Evolutionary conservation across 1,139 yeast genomes (phyloP).

Genomic region (Yamadazyma diddensiae): DNA sequence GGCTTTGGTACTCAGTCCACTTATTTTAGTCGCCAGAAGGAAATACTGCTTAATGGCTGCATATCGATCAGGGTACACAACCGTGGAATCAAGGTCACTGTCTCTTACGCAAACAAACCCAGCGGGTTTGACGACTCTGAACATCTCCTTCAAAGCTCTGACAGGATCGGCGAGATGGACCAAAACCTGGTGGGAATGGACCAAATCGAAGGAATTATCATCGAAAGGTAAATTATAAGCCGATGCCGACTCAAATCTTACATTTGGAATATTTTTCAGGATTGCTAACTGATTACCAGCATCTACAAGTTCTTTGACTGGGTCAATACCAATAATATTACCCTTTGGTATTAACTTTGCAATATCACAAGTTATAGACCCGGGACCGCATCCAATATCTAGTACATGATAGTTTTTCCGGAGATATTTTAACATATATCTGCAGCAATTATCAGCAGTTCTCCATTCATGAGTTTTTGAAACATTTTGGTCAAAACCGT

Average conservation of each 20-base stretch:
- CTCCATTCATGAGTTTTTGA: constrained; percentile 5
- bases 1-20: background rate
- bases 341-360: constrained; percentile 3
- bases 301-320: constrained; percentile 5
- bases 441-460: constrained; percentile 2
- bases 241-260: constrained; percentile 2
- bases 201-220: constrained; percentile 4
- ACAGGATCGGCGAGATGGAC: constrained; percentile 4
- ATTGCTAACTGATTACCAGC: background rate
- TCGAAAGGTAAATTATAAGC: constrained; percentile 4
- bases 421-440: constrained; percentile 2
- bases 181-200: constrained; percentile 5
- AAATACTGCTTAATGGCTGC: background rate
- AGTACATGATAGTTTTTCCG: constrained; percentile 1
- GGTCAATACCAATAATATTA: constrained; percentile 4
- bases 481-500: constrained; percentile 4
- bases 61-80: constrained; percentile 2
- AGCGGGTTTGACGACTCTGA: constrained; percentile 3
- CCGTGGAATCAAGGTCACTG: constrained; percentile 3
- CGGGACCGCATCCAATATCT: constrained; percentile 8
- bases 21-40: background rate
- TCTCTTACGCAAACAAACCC: constrained; percentile 3
- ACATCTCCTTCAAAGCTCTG: constrained; percentile 5
- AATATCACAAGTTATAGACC: constrained; percentile 3
- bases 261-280: background rate